Percentiles rank a stretch among this genome's conserved stretches.
Evolutionary conservation across 2,329 filamentous ascomycete species (phyloP).

Genomic region (Furcasterigmium furcatum): DNA sequence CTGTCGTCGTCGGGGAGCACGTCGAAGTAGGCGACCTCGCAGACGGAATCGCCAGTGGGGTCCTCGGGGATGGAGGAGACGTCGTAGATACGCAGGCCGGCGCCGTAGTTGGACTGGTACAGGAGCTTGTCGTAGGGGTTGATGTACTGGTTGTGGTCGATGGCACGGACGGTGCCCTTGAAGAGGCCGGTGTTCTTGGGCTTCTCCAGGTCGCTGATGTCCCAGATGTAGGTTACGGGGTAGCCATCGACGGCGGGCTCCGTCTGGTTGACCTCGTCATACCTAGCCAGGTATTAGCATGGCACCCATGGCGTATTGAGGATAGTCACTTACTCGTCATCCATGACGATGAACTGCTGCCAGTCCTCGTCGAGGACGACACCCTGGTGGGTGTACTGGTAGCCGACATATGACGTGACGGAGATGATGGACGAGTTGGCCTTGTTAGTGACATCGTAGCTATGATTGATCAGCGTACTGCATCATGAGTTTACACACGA

Average conservation of each 20-base stretch:
- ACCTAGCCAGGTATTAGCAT: no score
- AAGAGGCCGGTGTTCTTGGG: constrained; percentile 39
- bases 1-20: constrained; percentile 42
- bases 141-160: constrained; percentile 44
- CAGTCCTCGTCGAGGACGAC: constrained; percentile 40
- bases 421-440: constrained; percentile 40
- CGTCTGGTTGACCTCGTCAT: constrained; percentile 36
- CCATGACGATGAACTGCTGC: constrained; percentile 36
- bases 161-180: constrained; percentile 26
- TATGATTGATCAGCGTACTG: no score
- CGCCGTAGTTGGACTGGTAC: constrained; percentile 42
- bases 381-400: constrained; percentile 51
- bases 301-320: no score
- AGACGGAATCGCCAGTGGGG: constrained; percentile 31
- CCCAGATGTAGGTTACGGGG: constrained; percentile 46
- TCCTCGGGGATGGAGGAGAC: constrained; percentile 22
- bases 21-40: constrained; percentile 41
- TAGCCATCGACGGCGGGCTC: constrained; percentile 34
- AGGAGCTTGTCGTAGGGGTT: constrained; percentile 26
- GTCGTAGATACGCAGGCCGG: constrained; percentile 32
- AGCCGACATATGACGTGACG: constrained; percentile 46
- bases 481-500: constrained; percentile 13
- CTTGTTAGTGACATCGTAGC: constrained; percentile 48
- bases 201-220: constrained; percentile 35
- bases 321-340: constrained; percentile 41